These are phyloP conservation scores for Penicillium sclerotigenum DNA, from an alignment of 2,329 filamentous ascomycete species.

Conservation along the genomic window DNA sequence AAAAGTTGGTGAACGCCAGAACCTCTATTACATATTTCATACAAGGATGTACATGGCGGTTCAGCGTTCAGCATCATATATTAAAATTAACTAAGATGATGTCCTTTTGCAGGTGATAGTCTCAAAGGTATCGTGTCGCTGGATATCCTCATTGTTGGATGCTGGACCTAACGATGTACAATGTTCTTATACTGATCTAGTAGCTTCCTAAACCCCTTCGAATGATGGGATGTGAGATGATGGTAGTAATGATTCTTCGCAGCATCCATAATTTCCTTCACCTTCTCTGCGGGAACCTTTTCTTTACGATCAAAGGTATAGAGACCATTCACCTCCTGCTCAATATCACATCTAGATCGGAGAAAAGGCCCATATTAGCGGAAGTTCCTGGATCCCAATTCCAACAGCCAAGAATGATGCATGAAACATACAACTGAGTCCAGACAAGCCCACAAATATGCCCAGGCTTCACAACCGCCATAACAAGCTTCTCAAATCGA, in stretches of 20 bases:
- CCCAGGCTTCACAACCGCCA: slow-evolving; percentile 56
- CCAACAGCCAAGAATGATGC: not conserved
- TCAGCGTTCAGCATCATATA: no score
- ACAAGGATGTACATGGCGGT: no score
- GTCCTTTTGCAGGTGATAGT: no score
- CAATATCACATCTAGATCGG: slow-evolving; percentile 50
- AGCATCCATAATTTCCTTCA: slow-evolving; percentile 58
- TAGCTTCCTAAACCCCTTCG: slow-evolving; percentile 19
- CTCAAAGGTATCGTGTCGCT: not conserved
- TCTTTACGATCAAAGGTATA: slow-evolving; percentile 61
- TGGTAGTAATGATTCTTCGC: slow-evolving; percentile 49
- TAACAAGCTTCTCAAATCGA: slow-evolving; percentile 57
- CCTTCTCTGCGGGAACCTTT: slow-evolving; percentile 57
- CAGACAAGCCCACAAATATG: slow-evolving; percentile 63
- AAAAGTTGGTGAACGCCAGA: no score
- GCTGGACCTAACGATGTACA: slow-evolving; percentile 8
- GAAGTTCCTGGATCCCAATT: not conserved
- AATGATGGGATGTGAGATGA: slow-evolving; percentile 19
- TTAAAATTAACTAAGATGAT: not conserved
- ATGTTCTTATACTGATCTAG: slow-evolving; percentile 14
- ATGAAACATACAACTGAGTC: slow-evolving; percentile 54
- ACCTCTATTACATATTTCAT: no score
- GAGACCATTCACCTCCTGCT: slow-evolving; percentile 66
- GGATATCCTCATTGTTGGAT: no score
- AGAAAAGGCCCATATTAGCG: not conserved